Base-by-base conservation (phyloP, 1,284 basidiomycete genomes). In the Trametes polyzona region DNA sequence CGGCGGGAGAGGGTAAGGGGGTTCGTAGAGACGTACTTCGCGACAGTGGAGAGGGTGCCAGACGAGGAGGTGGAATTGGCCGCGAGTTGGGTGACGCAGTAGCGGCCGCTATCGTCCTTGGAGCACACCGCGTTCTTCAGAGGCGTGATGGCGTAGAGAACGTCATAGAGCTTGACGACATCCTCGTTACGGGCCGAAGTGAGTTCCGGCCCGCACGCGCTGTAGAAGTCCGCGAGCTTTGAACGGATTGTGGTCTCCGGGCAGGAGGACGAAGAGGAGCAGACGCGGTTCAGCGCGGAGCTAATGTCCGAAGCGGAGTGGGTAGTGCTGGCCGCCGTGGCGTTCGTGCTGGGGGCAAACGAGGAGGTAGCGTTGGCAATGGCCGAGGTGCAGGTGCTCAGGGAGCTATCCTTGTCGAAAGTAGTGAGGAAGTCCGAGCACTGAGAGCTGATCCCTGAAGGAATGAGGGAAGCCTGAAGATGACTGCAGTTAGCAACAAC, bases 81-180 rank as follows among this genome's bases (percentile, higher is more conserved):
- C 35, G 57, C 54, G 27, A 67, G 55, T 32, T 56, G 52, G 41
- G 52, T 52, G 39, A 83, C 83, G 69, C 94, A 96, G 76, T 83
- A 96, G 14, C 74, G 70, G 42, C 84, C 87, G 61, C 70, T 79
- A 64, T 86, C 83, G 67, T 90, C 84, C 78, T 89, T 89, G 47
- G 87, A 66, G 76, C 95, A 96, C 42, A 93, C 69, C 33, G 92
- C 87, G 14, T 69, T 64, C 64, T 76, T 76, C 67, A 95, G 70
- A 4, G 94, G 93, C 5, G 72, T 65, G 49, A 94, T 63, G 59
- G 81, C 65, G 77, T 93, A 97, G 41, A 96, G 76, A 41, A 84
- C 76, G 70, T 96, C 95, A 76, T 96, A 97, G 4, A 83, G 74
- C 35, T 73, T 67, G 66, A 83, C 70, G 46, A 95, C 86, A 21